Conservation (phyloP, 495 filamentous ascomycete genomes). For the Parathielavia appendiculata region DNA sequence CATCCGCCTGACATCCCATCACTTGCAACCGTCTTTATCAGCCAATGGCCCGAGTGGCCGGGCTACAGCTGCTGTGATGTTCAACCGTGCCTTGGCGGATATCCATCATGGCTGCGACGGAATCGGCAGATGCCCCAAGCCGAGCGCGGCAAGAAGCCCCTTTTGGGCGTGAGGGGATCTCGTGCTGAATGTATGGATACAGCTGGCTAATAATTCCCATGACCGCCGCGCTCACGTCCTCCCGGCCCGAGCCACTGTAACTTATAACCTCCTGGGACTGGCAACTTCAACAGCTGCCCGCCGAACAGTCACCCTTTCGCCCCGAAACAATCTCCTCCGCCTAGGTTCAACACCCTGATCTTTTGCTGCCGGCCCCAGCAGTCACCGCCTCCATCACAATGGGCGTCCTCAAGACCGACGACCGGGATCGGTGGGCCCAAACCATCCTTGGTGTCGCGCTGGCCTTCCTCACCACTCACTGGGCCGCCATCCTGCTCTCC, state of each 20-base stretch:
- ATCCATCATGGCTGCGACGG: not conserved
- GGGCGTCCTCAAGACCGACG: conserved; percentile 30
- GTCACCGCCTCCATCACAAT: conserved; percentile 15
- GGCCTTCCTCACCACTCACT: conserved; percentile 33
- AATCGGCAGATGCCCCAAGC: conserved; percentile 14
- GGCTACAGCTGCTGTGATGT: not conserved
- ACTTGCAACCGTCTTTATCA: not conserved
- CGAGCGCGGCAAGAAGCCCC: not conserved
- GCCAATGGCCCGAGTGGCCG: not conserved
- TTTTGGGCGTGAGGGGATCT: not conserved
- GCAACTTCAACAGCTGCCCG: conserved; percentile 33
- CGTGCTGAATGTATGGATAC: not conserved
- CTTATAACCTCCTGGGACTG: conserved; percentile 14
- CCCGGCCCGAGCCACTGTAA: not conserved
- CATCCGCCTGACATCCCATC: not conserved
- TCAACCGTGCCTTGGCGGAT: conserved; percentile 10
- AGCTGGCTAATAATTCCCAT: conserved; percentile 6
- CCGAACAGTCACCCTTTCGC: not conserved
- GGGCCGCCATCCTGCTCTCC: conserved; percentile 32
- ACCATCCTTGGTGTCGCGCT: conserved; percentile 27
- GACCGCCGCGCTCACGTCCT: not conserved
- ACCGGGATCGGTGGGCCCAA: conserved; percentile 27
- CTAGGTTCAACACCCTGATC: conserved; percentile 13
- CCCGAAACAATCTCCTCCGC: too few species aligned
- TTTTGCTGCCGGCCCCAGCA: not conserved